A percentile compares a stretch with the other conserved stretches of the same genome.
phyloP scores from a whole-genome alignment of 345 rosid species.

The Iberis pinnata region DNA sequence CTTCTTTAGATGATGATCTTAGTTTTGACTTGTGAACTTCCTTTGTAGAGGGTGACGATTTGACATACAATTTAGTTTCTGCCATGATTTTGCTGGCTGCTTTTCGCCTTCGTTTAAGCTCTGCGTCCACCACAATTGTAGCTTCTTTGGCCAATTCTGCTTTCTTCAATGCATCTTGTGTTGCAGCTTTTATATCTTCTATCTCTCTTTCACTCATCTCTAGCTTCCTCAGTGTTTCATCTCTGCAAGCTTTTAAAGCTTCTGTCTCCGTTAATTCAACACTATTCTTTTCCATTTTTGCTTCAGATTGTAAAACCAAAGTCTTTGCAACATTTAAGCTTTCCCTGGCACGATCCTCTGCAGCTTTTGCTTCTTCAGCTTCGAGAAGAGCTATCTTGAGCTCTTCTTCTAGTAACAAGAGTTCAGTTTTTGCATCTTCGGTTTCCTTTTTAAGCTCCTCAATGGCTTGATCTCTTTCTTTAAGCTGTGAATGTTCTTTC shows the following conservation, averaged over 20 bases:
- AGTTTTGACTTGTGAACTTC: constrained; percentile 50
- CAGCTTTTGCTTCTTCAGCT: constrained; percentile 64
- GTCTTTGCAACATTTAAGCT: constrained; percentile 47
- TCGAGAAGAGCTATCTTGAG: constrained; percentile 55
- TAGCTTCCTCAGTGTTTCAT: constrained; percentile 60
- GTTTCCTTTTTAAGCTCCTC: constrained; percentile 63
- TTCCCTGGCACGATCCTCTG: constrained; percentile 53
- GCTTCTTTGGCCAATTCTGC: constrained; percentile 94
- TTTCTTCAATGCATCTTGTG: constrained; percentile 58
- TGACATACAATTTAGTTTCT: constrained; percentile 47
- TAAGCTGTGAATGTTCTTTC: constrained; percentile 65
- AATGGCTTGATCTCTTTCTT: constrained; percentile 47
- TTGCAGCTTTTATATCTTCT: constrained; percentile 61
- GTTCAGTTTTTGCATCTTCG: constrained; percentile 40
- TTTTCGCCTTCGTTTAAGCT: constrained; percentile 72
- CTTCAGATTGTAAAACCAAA: constrained; percentile 55
- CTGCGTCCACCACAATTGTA: constrained; percentile 65
- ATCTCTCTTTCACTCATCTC: constrained; percentile 65
- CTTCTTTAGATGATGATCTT: constrained; percentile 42
- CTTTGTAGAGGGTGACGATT: constrained; percentile 41
- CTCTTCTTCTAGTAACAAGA: constrained; percentile 47
- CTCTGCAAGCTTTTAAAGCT: constrained; percentile 88
- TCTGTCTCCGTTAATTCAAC: constrained; percentile 77
- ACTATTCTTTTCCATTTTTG: constrained; percentile 67
- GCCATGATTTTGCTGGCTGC: constrained; percentile 63